These are phyloP conservation scores for Aspergillus biplanus DNA, from an alignment of 495 filamentous ascomycete genomes.

Conservation along the genomic window DNA sequence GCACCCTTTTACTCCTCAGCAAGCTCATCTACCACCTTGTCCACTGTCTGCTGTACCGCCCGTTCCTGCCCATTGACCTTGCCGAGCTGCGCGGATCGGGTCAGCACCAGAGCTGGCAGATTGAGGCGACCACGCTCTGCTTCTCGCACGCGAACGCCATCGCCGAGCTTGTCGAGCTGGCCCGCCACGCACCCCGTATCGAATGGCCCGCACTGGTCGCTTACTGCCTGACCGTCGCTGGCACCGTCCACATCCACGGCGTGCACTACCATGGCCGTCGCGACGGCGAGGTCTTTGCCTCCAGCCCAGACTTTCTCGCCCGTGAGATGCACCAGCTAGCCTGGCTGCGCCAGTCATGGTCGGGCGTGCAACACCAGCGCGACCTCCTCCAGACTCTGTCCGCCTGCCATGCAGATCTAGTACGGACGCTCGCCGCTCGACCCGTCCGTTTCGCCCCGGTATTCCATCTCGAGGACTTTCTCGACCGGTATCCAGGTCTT, in stretches of 20 bases:
- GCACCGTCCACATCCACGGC: slow-evolving; percentile 83
- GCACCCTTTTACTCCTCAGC: slow-evolving; percentile 75
- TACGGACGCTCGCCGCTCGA: slow-evolving; percentile 67
- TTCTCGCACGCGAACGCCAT: slow-evolving; percentile 88
- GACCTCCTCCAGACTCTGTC: slow-evolving; percentile 76
- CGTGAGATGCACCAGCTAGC: slow-evolving; percentile 78
- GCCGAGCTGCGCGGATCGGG: slow-evolving; percentile 75
- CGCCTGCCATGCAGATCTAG: slow-evolving; percentile 70
- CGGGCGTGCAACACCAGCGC: slow-evolving; percentile 76
- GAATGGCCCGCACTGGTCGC: slow-evolving; percentile 85
- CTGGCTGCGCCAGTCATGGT: slow-evolving; percentile 74
- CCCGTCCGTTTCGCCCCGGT: slow-evolving; percentile 72
- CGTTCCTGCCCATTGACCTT: slow-evolving; percentile 82
- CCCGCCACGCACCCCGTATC: slow-evolving; percentile 62
- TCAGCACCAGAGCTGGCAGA: slow-evolving; percentile 90
- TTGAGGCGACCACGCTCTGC: slow-evolving; percentile 83
- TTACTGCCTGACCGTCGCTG: slow-evolving; percentile 80
- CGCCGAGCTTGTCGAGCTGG: slow-evolving; percentile 78
- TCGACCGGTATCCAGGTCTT: slow-evolving; percentile 71
- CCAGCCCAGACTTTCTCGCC: slow-evolving; percentile 71
- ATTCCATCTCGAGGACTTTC: slow-evolving; percentile 85
- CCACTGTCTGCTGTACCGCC: slow-evolving; percentile 82
- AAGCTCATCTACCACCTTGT: slow-evolving; percentile 85
- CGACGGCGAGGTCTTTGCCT: slow-evolving; percentile 64
- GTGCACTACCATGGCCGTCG: slow-evolving; percentile 70